These are phyloP conservation scores for Dispira simplex DNA, from an alignment of 192 early-diverging fungal species.

Conservation along the genomic window DNA sequence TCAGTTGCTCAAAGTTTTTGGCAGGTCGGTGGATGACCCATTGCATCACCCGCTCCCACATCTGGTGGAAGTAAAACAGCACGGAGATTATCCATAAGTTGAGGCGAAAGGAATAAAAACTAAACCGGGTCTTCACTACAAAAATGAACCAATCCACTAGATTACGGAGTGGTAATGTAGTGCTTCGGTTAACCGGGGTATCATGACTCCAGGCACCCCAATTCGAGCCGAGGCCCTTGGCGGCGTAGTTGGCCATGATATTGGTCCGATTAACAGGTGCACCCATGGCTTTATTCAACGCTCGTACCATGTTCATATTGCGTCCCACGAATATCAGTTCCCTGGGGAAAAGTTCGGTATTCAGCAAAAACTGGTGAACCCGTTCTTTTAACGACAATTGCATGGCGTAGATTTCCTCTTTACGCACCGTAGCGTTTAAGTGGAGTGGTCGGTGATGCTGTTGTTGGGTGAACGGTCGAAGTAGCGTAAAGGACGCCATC, in stretches of 20 bases:
- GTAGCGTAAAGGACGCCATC: conserved; percentile 25
- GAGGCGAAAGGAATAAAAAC: conserved; percentile 36
- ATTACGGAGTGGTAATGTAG: neutral
- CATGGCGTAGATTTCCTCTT: conserved; percentile 34
- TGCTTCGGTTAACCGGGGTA: neutral
- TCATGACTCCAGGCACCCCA: conserved; percentile 18
- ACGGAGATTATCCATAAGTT: conserved; percentile 40
- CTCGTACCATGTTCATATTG: conserved; percentile 73
- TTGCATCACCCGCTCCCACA: neutral
- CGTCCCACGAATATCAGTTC: conserved; percentile 82
- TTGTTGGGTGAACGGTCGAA: conserved; percentile 17
- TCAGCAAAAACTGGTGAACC: conserved; percentile 49
- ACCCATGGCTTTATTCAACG: conserved; percentile 74
- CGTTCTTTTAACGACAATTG: conserved; percentile 63
- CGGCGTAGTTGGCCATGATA: conserved; percentile 69
- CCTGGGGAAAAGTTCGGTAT: conserved; percentile 57
- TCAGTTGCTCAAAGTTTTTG: conserved; percentile 49
- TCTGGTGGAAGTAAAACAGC: conserved; percentile 22
- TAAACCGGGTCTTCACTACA: conserved; percentile 17
- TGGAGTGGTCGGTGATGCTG: conserved; percentile 8
- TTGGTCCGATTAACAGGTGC: conserved; percentile 81
- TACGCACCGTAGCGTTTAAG: neutral
- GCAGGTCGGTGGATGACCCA: neutral
- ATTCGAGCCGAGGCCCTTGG: conserved; percentile 31
- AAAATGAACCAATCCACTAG: conserved; percentile 10